Evolutionary conservation across 352 stramenopile genomes (phyloP), one percentile per base, ranked within the genome.

Genomic region (Phytophthora megakarya): DNA sequence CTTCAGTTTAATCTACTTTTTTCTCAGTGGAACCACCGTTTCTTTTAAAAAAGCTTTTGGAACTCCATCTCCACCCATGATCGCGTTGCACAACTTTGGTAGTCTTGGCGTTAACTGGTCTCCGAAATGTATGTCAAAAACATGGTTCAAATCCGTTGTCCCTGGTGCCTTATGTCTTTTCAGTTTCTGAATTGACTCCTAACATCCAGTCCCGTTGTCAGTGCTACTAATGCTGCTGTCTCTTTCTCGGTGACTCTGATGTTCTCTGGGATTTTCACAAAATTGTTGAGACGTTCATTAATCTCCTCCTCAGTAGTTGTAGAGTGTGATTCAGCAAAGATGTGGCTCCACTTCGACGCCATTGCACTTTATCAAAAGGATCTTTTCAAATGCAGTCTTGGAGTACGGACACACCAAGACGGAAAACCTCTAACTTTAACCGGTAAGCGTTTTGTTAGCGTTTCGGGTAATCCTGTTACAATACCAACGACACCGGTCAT

Each of bases 61-160:
- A 10, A 49, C 43, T 35, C 43, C 22, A 10, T 21, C 22, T 9
- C 43, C 43, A 22, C 35, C 11, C 43, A 49, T 21, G 15, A 49
- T 49, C 13, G 43, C 43, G 15, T 49, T 49, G 22, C 15, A 49
- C 5, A 49, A 15, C 10, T 16, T 13, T 33, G 43, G 33, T 5
- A 49, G 43, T 12, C 43, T 18, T n/a, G 43, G 43, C 21, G 22
- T 32, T 13, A 49, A 22, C 22, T 49, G 5, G 4, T n/a, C 43
- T 15, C 13, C 22, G 19, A 49, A 49, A 35, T 49, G 12, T 22
- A 35, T 49, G 43, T 49, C 33, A 21, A 37, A 35, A 32, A 35
- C 43, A 18, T 49, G 43, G 43, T 49, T 49, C 6, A 49, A 23
- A 6, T 12, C 43, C 10, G 43, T 37, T 49, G 43, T 49, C 11